Percentiles rank a stretch among this genome's conserved stretches.
Conservation (phyloP, 345 rosid genomes). For the Syzygium oleosum region DNA sequence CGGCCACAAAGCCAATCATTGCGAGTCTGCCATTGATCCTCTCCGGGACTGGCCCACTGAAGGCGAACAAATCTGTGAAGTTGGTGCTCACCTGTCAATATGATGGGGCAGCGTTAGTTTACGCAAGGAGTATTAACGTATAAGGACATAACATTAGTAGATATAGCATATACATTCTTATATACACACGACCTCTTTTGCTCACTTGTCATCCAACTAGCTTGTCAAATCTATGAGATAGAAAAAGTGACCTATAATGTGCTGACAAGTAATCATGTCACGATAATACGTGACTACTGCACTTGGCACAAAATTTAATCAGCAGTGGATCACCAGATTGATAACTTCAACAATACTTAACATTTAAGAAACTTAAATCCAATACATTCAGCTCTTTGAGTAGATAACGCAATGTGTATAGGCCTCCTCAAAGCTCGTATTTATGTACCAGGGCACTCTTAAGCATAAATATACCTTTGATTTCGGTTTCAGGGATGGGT, state of each 20-base stretch:
- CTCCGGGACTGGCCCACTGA: constrained; percentile 88
- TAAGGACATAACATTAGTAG: too few species aligned
- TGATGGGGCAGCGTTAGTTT: background rate
- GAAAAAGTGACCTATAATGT: too few species aligned
- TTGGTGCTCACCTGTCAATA: constrained; percentile 35
- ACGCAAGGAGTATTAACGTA: background rate
- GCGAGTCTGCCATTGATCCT: constrained; percentile 83
- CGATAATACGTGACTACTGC: background rate
- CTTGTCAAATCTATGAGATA: too few species aligned
- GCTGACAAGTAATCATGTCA: background rate
- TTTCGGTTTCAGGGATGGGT: background rate
- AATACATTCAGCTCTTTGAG: background rate
- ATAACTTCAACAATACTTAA: background rate
- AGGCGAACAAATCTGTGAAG: constrained; percentile 53
- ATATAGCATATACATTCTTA: too few species aligned
- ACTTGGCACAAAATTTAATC: background rate
- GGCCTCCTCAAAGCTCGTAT: background rate
- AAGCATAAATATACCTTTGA: background rate
- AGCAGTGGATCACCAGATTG: background rate
- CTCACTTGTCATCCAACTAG: too few species aligned
- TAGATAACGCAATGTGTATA: background rate
- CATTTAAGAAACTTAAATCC: background rate
- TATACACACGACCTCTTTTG: too few species aligned
- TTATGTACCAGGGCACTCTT: background rate
- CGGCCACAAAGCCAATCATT: constrained; percentile 76